phyloP scores from a whole-genome alignment of 208 protist species.

The Crithidia acanthocephali region DNA sequence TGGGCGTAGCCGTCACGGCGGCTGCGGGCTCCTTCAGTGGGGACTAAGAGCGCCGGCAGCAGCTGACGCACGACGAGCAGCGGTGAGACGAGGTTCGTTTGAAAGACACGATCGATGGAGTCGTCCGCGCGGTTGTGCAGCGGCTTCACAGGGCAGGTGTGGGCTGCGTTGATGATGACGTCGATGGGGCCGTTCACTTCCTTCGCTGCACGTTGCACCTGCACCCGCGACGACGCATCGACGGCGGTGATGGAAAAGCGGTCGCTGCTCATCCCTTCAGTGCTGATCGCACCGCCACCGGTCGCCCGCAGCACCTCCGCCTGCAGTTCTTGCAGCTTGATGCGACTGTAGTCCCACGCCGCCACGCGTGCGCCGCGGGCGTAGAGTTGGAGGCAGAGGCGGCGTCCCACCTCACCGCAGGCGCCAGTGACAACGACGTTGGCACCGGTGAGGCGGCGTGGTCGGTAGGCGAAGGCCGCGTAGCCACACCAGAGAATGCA shows the following conservation, averaged over 20 bases:
- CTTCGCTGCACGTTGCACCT: constrained; percentile 51
- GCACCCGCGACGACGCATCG: constrained; percentile 50
- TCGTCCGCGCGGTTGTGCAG: constrained; percentile 57
- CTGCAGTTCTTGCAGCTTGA: constrained; percentile 55
- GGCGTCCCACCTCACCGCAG: constrained; percentile 46
- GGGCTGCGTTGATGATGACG: constrained; percentile 54
- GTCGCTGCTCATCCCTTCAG: background rate
- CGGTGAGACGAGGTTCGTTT: constrained; percentile 40
- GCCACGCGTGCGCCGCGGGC: constrained; percentile 49
- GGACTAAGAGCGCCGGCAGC: constrained; percentile 38
- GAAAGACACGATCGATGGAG: constrained; percentile 51
- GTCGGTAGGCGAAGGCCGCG: constrained; percentile 45
- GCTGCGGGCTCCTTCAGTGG: background rate
- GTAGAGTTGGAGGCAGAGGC: constrained; percentile 51
- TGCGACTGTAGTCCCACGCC: constrained; percentile 64
- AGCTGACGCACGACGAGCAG: constrained; percentile 40
- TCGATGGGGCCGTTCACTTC: constrained; percentile 44
- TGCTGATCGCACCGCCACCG: background rate
- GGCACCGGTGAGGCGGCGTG: constrained; percentile 39
- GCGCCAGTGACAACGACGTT: constrained; percentile 71
- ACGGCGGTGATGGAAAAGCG: constrained; percentile 25
- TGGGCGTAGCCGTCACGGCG: constrained; percentile 30
- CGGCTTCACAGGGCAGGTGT: constrained; percentile 24
- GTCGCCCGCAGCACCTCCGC: constrained; percentile 31
- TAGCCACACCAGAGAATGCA: constrained; percentile 62